These are phyloP conservation scores for Eleusine indica DNA, from an alignment of 176 grass and related monocot genomes.

Conservation along the genomic window DNA sequence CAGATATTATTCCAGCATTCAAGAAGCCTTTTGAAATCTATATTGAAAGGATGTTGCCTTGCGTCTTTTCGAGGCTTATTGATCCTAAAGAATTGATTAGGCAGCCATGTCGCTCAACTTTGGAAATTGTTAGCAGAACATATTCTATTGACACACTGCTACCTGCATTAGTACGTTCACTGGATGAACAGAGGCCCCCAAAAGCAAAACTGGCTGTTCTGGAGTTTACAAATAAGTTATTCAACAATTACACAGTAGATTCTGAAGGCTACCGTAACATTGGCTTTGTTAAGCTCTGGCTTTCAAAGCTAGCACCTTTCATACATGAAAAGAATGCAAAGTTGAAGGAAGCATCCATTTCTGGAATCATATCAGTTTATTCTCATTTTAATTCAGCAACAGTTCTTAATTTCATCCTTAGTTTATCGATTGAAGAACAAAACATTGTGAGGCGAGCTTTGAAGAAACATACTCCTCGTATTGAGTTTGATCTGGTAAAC, in stretches of 20 bases:
- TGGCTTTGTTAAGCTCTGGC: conserved; percentile 90
- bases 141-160: conserved; percentile 85
- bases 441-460: conserved; percentile 76
- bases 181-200: conserved; percentile 90
- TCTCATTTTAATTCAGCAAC: conserved; percentile 78
- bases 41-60: conserved; percentile 78
- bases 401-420: conserved; percentile 88
- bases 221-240: conserved; percentile 81
- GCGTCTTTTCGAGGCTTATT: conserved; percentile 73
- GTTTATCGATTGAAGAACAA: conserved; percentile 79
- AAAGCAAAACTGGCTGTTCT: conserved; percentile 89
- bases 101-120: conserved; percentile 64
- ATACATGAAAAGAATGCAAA: conserved; percentile 88
- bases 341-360: conserved; percentile 86
- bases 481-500: conserved; percentile 92
- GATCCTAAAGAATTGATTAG: conserved; percentile 85
- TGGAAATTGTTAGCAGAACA: conserved; percentile 70
- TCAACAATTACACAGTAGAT: conserved; percentile 63
- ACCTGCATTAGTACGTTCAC: conserved; percentile 79
- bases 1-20: conserved; percentile 85
- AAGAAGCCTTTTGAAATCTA: conserved; percentile 78
- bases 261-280: conserved; percentile 76
- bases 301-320: conserved; percentile 80
- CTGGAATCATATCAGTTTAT: conserved; percentile 89
- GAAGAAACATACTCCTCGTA: conserved; percentile 88